Percentiles rank a stretch among this genome's conserved stretches.
Evolutionary conservation across 768 basidiomycete species (phyloP).

Genomic region (Lentinula edodes): DNA sequence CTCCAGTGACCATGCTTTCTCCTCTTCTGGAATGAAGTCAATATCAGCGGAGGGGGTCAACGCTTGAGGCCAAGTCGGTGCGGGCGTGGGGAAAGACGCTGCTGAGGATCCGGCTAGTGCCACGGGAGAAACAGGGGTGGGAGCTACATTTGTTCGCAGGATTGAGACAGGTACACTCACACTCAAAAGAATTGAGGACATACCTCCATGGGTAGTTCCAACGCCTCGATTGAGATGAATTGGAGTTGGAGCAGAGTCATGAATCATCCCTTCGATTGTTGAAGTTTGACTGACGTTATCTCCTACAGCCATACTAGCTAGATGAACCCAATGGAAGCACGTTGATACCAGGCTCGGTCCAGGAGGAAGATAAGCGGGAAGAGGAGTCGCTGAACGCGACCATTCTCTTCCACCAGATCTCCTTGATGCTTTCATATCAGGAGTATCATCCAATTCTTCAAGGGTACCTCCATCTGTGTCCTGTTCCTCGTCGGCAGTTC

Average conservation of each 20-base stretch:
- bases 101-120: constrained; percentile 54
- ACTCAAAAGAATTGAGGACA: neutral
- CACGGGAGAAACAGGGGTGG: constrained; percentile 83
- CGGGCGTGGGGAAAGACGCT: neutral
- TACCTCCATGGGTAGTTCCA: constrained; percentile 24
- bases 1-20: constrained; percentile 65
- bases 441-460: constrained; percentile 8
- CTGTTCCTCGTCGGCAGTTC: neutral
- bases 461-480: constrained; percentile 16
- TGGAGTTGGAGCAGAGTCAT: neutral
- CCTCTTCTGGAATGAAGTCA: constrained; percentile 16
- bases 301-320: constrained; percentile 53
- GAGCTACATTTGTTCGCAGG: constrained; percentile 37
- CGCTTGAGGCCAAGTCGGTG: neutral
- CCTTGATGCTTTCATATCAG: constrained; percentile 11
- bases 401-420: constrained; percentile 14
- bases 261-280: neutral
- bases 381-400: constrained; percentile 64
- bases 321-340: constrained; percentile 60
- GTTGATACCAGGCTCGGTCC: constrained; percentile 66
- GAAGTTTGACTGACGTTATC: constrained; percentile 18
- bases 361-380: constrained; percentile 63
- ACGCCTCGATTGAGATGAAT: constrained; percentile 33
- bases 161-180: neutral
- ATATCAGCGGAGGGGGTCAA: neutral